Conservation (phyloP, 2,329 filamentous ascomycete species). For the Didymella lethalis region DNA sequence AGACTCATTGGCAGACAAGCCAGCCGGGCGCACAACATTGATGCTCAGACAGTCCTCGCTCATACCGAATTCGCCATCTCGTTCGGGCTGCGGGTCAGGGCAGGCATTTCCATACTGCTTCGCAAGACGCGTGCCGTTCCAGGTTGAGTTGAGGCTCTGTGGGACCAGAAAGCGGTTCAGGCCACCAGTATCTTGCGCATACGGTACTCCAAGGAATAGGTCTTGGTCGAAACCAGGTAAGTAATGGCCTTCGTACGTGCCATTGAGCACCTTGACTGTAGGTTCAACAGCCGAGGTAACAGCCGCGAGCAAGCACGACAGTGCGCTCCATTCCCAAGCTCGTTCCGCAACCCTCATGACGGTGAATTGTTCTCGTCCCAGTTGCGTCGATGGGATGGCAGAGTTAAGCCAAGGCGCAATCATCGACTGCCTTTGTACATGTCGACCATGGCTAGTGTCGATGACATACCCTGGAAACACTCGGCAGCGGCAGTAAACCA, state of each 20-base stretch:
- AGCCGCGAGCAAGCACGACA: slow-evolving; percentile 27
- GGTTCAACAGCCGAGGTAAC: slow-evolving; percentile 30
- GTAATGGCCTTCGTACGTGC: slow-evolving; percentile 46
- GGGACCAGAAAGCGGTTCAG: slow-evolving; percentile 63
- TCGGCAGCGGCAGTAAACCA: neutral
- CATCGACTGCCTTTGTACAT: slow-evolving; percentile 21
- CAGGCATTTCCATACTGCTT: slow-evolving; percentile 54
- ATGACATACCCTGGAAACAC: slow-evolving; percentile 7
- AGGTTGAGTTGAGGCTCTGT: slow-evolving; percentile 57
- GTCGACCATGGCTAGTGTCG: slow-evolving; percentile 18
- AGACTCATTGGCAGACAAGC: slow-evolving; percentile 47
- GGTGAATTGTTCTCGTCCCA: neutral
- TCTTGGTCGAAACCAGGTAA: slow-evolving; percentile 54
- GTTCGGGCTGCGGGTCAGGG: slow-evolving; percentile 43
- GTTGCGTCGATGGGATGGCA: neutral
- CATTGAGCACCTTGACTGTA: slow-evolving; percentile 43
- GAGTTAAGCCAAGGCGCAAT: neutral
- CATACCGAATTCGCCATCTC: slow-evolving; percentile 48
- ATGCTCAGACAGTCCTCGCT: slow-evolving; percentile 69
- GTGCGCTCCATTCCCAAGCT: slow-evolving; percentile 30
- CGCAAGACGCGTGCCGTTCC: slow-evolving; percentile 50
- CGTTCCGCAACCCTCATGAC: slow-evolving; percentile 27
- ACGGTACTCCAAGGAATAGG: slow-evolving; percentile 62
- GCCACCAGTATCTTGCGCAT: slow-evolving; percentile 63
- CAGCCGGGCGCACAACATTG: slow-evolving; percentile 66